phyloP scores from a whole-genome alignment of 306 rosid genomes.

The Vigna unguiculata region DNA sequence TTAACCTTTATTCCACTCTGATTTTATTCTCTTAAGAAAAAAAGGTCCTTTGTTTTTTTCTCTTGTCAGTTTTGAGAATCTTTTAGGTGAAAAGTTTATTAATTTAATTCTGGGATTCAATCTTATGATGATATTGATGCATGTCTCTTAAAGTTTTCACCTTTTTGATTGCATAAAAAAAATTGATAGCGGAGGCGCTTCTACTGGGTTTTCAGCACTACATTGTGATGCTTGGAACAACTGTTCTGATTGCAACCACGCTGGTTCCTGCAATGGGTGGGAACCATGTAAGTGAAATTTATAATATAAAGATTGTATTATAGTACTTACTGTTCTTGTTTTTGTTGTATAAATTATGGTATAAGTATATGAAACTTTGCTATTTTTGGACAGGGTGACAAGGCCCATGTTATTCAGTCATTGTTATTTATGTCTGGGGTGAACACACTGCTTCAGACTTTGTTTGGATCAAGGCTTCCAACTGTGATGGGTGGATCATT shows the following conservation, averaged over 20 bases:
- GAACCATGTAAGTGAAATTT: slow-evolving; percentile 64
- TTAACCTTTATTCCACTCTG: slow-evolving; percentile 43
- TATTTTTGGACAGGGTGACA: slow-evolving; percentile 69
- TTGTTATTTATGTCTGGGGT: slow-evolving; percentile 82
- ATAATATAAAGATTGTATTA: not conserved
- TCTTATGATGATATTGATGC: slow-evolving; percentile 2
- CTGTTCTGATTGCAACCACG: slow-evolving; percentile 70
- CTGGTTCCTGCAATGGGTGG: slow-evolving; percentile 98
- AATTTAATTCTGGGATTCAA: slow-evolving; percentile 6
- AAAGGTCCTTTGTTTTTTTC: slow-evolving; percentile 37
- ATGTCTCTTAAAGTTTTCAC: not conserved
- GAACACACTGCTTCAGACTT: slow-evolving; percentile 84
- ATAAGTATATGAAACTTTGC: not conserved
- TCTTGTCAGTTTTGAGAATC: slow-evolving; percentile 37
- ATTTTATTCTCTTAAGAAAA: slow-evolving; percentile 23
- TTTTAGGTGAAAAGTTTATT: not conserved
- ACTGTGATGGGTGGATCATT: slow-evolving; percentile 80
- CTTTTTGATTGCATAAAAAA: slow-evolving; percentile 3
- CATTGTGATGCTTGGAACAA: slow-evolving; percentile 95
- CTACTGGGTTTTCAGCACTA: slow-evolving; percentile 91
- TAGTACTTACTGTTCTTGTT: not conserved
- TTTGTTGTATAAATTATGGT: not conserved
- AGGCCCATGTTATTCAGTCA: slow-evolving; percentile 89
- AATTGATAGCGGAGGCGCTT: slow-evolving; percentile 68
- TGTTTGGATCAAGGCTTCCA: slow-evolving; percentile 91